Base-by-base conservation (phyloP, 2,329 filamentous ascomycete species). In the Nigrospora osmanthi region DNA sequence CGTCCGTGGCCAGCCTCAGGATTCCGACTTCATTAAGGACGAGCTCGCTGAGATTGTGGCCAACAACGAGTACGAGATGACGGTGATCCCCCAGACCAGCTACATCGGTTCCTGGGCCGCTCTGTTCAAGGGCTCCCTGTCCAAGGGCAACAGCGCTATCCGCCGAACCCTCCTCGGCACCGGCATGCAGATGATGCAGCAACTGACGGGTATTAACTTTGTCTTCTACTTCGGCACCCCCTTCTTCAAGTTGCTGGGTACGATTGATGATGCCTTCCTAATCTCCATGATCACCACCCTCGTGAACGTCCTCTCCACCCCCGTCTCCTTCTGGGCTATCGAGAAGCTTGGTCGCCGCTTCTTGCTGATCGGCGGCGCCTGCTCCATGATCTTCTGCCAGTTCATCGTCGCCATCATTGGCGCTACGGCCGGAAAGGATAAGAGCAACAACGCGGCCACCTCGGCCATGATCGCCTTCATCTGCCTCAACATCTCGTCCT, bases 401-500 rank as follows among this genome's bases (percentile, higher is more conserved):
- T 93, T 93, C 75, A 72, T 95, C 60, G 86, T 93, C 46, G 89
- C 80, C 58, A 89, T 93, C 57, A 64, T 87, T 35, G 84, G 84
- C 58, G 53, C 60, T 1, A 59, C 73, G 40, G 57, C 68, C 1
- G 53, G 53, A 30, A 55, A 53, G 16, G 61, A 58, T 16, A 65
- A 71, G 57, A 43, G 76, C 67, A 79, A 83, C 63, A 67, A 73
- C 49, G 52, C 69, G 3, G 82, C 80, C 32, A 75, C 78, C 56
- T 73, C 78, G 54, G 80, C 85, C 41, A 83, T 90, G 75, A 89
- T 95, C 53, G 80, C 87, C 49, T 93, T 94, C 71, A 93, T 93
- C 61, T 85, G 83, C 70, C 83, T 95, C 72, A 93, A 89, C 76
- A 90, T 95, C 74, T 89, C 88, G 77, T 91, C 85, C 76, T 95